Evolutionary conservation across 148 eudicot genomes (phyloP).

Genomic region (Linanthus parryae): DNA sequence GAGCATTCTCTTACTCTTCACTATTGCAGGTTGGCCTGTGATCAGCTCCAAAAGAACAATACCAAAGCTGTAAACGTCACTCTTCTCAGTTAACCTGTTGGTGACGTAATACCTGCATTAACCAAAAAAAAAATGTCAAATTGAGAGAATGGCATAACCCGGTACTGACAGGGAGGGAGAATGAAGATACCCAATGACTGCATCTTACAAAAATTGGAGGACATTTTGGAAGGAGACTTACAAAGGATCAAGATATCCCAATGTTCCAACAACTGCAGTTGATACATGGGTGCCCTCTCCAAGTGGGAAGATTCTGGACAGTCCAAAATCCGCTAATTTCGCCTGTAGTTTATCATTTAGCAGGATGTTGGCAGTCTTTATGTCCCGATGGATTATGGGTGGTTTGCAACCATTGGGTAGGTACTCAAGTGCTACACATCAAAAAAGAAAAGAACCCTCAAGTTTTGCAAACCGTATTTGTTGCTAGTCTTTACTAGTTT

Average conservation of each 20-base stretch:
- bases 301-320: neutral
- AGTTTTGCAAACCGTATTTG: neutral
- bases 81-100: too few species aligned
- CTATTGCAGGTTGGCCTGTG: too few species aligned
- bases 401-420: constrained; percentile 7
- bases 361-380: constrained; percentile 5
- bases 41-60: too few species aligned
- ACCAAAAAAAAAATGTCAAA: neutral
- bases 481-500: too few species aligned
- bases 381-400: constrained; percentile 11
- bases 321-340: constrained; percentile 2
- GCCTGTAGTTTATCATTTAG: constrained; percentile 3
- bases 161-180: too few species aligned
- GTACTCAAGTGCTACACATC: neutral
- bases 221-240: neutral
- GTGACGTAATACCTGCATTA: neutral
- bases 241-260: constrained; percentile 3
- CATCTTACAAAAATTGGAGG: neutral
- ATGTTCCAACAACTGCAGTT: constrained; percentile 4
- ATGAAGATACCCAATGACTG: neutral
- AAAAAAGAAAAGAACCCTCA: neutral
- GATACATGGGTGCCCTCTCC: neutral
- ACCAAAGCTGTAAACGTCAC: too few species aligned
- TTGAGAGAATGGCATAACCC: neutral
- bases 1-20: neutral